phyloP scores from a whole-genome alignment of 73 alveolate species.

The Tetrahymena borealis region DNA sequence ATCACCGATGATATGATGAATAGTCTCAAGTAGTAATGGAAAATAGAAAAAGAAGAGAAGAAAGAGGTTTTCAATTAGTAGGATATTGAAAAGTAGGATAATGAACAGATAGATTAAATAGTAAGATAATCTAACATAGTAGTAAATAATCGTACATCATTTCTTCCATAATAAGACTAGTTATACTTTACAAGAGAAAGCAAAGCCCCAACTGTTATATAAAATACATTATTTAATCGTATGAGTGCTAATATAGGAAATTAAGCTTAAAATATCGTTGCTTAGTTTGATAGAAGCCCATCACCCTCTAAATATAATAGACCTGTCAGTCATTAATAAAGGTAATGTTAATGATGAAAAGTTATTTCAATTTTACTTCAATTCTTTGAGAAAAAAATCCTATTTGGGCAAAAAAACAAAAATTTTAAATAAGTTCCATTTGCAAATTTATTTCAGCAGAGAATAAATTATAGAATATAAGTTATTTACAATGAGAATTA shows the following conservation, averaged over 20 bases:
- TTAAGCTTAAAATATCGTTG: neutral
- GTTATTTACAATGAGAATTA: no score
- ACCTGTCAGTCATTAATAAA: neutral
- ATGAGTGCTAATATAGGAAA: neutral
- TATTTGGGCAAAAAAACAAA: no score
- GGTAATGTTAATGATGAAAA: no score
- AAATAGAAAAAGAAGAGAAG: neutral
- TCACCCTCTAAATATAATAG: neutral
- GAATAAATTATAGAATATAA: no score
- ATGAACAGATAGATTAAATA: neutral
- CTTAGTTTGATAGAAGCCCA: neutral
- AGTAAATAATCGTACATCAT: neutral
- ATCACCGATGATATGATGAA: neutral
- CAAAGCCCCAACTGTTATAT: neutral
- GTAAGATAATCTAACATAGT: neutral
- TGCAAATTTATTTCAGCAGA: no score
- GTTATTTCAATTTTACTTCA: no score
- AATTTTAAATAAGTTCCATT: no score
- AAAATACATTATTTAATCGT: neutral
- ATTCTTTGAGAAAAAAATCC: no score
- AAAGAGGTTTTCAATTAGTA: neutral
- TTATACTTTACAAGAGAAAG: neutral
- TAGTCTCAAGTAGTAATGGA: neutral
- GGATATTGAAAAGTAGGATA: neutral
- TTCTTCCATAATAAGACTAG: neutral